Conservation (phyloP, 179 eudicot species). For the Silene noctiflora region DNA sequence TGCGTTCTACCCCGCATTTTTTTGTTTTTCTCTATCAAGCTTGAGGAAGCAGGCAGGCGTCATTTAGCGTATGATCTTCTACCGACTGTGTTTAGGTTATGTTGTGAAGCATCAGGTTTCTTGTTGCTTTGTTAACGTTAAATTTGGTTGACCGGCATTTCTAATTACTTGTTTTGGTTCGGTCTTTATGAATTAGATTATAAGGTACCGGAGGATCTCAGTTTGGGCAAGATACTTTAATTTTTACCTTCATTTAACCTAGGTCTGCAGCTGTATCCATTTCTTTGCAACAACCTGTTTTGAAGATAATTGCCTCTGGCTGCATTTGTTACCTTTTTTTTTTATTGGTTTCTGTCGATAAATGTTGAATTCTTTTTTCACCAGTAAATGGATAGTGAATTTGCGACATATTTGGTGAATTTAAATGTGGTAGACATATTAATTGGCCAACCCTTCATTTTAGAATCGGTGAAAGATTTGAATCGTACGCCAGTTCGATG, state of each 20-base stretch:
- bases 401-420: background rate
- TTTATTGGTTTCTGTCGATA: constrained; percentile 15
- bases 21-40: constrained; percentile 28
- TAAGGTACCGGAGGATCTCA: constrained; percentile 40
- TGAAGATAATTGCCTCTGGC: constrained; percentile 29
- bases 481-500: no score
- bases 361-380: constrained; percentile 8
- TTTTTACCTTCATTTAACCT: constrained; percentile 10
- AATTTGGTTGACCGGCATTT: constrained; percentile 29
- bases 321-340: constrained; percentile 1
- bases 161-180: constrained; percentile 39
- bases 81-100: constrained; percentile 32
- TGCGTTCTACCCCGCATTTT: constrained; percentile 26
- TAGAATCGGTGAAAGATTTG: no score
- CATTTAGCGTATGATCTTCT: constrained; percentile 32
- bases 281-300: constrained; percentile 27
- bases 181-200: constrained; percentile 38
- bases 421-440: background rate
- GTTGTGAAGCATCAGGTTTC: constrained; percentile 35
- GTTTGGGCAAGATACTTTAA: constrained; percentile 27
- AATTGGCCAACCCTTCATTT: no score
- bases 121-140: constrained; percentile 29
- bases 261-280: constrained; percentile 25
- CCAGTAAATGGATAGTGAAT: background rate
- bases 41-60: constrained; percentile 47